Conservation (phyloP, 2,329 filamentous ascomycete genomes). For the Cryphonectria naterciae region DNA sequence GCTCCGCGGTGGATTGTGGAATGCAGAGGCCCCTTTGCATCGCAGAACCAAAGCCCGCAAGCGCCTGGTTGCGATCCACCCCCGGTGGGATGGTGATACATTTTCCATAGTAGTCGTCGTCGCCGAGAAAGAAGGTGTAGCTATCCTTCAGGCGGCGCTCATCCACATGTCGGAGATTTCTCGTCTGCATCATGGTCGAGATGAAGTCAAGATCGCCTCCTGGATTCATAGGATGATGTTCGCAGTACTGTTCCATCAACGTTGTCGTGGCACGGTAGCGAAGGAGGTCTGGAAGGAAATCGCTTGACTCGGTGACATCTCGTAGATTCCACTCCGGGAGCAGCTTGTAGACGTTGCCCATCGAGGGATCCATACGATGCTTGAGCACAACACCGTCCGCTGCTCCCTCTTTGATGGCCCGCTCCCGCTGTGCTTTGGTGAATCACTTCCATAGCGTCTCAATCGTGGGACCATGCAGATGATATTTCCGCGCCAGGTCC, state of each 20-base stretch:
- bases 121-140: constrained; percentile 47
- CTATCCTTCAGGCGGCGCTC: constrained; percentile 34
- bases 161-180: constrained; percentile 38
- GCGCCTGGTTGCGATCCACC: constrained; percentile 31
- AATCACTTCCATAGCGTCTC: constrained; percentile 47
- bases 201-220: constrained; percentile 11
- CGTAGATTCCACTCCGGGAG: constrained; percentile 49
- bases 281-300: constrained; percentile 34
- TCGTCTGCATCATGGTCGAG: constrained; percentile 34
- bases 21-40: constrained; percentile 34
- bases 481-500: constrained; percentile 47
- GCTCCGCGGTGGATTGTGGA: constrained; percentile 37
- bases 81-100: constrained; percentile 35
- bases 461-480: constrained; percentile 40
- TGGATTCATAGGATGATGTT: not conserved
- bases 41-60: constrained; percentile 33
- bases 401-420: constrained; percentile 41
- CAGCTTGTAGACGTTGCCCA: constrained; percentile 45
- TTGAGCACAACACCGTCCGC: constrained; percentile 41
- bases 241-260: constrained; percentile 29
- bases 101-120: constrained; percentile 45
- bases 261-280: constrained; percentile 29
- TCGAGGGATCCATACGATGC: constrained; percentile 39
- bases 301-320: constrained; percentile 42
- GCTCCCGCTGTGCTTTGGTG: constrained; percentile 38